A percentile compares a stretch with the other conserved stretches of the same genome.
Evolutionary conservation across 306 rosid species (phyloP).

Genomic region (cucumber (Cucumis sativus)): Cucumber_9930_V3 NC_026659.2:13959501-13960000

Average conservation of each 20-base stretch:
- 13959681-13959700: slow-evolving; percentile 19
- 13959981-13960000: background rate
- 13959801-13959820: slow-evolving; percentile 21
- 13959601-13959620: slow-evolving; percentile 64
- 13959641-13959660: slow-evolving; percentile 80
- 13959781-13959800: slow-evolving; percentile 10
- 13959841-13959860: slow-evolving; percentile 17
- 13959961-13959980: background rate
- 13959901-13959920: background rate
- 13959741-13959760: slow-evolving; percentile 18
- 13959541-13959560: background rate
- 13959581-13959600: slow-evolving; percentile 39
- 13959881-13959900: slow-evolving; percentile 41
- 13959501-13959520: background rate
- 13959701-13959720: slow-evolving; percentile 14
- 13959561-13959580: slow-evolving; percentile 46
- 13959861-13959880: slow-evolving; percentile 21
- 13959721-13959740: slow-evolving; percentile 16
- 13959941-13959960: background rate
- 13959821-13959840: slow-evolving; percentile 26
- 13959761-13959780: slow-evolving; percentile 9
- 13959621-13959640: slow-evolving; percentile 72
- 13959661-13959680: slow-evolving; percentile 33
- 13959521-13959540: background rate
- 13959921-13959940: background rate